Base-by-base conservation (phyloP, 2,329 filamentous ascomycete species). In the Penicillium sp. region DNA sequence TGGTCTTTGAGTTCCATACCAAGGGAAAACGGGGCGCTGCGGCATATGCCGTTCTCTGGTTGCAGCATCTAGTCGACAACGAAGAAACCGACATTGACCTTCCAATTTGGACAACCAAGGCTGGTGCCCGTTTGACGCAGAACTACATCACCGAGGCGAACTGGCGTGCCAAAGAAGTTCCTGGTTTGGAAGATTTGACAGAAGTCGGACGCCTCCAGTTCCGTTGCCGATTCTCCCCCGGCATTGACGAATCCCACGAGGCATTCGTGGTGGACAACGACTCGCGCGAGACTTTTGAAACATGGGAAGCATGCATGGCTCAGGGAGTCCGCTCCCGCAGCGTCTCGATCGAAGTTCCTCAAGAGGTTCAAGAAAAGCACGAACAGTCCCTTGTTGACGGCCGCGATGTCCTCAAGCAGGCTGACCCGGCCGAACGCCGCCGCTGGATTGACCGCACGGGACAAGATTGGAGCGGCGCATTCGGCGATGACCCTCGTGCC, bases 71-170 rank as follows among this genome's bases (percentile, higher is more conserved):
- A 8, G 80, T 86, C 10, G 94, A 97, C 65, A 88, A 89, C 52
- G 86, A 94, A 57, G 84, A 88, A 47, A 81, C 80, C 1, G 81
- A 87, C 13, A 86, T 96, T 63, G 88, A 94, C 59, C 80, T 97
- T n/a, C 94, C 93, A 0, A 87, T 99, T 52, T 97, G 91, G 88
- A 86, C 82, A 46, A 95, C 91, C 23, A 81, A 88, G 62, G 88
- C 89, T 52, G 80, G 86, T 0, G 77, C 83, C 55, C 85, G 93
- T 4, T 78, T 97, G 10, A 89, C 88, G 0, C 93, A 97, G 67
- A 97, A 96, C 68, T 96, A 93, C 71, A 88, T 96, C 64, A 95
- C 90, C 0, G 85, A 91, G 54, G 79, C 86, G 16, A 95, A 94
- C 66, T 85, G 82, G 68, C 73, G 78, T 9, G 74, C 81, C 1